Evolutionary conservation across 2,329 filamentous ascomycete genomes (phyloP).

Genomic region (Neofusicoccum sp.): DNA sequence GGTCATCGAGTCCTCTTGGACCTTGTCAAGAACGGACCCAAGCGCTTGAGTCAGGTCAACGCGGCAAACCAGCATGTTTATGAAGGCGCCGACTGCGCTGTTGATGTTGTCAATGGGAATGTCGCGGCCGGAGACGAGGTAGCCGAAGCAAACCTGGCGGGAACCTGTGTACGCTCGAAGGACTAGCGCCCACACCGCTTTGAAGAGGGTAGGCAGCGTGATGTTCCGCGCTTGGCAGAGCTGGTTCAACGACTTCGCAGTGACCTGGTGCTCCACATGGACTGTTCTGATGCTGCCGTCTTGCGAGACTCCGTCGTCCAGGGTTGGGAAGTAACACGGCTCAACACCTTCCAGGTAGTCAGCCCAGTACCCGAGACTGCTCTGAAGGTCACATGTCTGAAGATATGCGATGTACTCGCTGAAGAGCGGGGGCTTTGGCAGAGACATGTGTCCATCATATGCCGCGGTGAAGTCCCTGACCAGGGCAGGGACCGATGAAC

Average conservation of each 20-base stretch:
- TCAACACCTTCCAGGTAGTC: slow-evolving; percentile 41
- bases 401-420: slow-evolving; percentile 41
- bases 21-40: slow-evolving; percentile 26
- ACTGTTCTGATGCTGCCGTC: slow-evolving; percentile 7
- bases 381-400: slow-evolving; percentile 26
- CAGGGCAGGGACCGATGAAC: slow-evolving; percentile 53
- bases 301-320: slow-evolving; percentile 26
- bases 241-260: slow-evolving; percentile 27
- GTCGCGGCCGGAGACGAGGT: slow-evolving; percentile 41
- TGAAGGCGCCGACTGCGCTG: slow-evolving; percentile 39
- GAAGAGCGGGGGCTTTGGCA: slow-evolving; percentile 41
- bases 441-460: slow-evolving; percentile 41
- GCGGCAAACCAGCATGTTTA: slow-evolving; percentile 44
- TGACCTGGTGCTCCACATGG: slow-evolving; percentile 38
- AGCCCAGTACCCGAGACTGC: slow-evolving; percentile 39
- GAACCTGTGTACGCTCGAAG: slow-evolving; percentile 31
- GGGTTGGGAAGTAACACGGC: slow-evolving; percentile 43
- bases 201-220: slow-evolving; percentile 52
- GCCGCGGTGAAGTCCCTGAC: slow-evolving; percentile 50
- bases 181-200: slow-evolving; percentile 39
- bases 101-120: slow-evolving; percentile 37
- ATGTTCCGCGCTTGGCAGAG: slow-evolving; percentile 49
- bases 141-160: slow-evolving; percentile 38
- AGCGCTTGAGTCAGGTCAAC: slow-evolving; percentile 35
- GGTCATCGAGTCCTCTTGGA: background rate